Base-by-base conservation (phyloP, 306 rosid genomes). In the Dryas alaskensis region DNA sequence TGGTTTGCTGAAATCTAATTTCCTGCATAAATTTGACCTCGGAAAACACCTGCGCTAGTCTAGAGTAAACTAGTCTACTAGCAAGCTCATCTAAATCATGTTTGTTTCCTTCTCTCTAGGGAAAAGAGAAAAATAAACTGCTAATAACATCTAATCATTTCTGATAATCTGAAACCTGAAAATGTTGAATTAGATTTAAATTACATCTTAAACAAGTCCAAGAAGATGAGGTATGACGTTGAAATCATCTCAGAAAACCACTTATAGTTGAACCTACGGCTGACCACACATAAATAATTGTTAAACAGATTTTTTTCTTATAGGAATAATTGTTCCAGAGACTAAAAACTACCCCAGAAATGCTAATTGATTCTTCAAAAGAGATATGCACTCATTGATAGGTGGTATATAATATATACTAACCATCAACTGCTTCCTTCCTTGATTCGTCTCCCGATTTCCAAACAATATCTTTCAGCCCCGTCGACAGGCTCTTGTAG, bases 401-500 rank as follows among this genome's bases (percentile, higher is more conserved):
- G 14, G 8, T 40, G n/a, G 68, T 16, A 45, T 45, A 45, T 45
- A 4, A 42, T 10, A 83, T 84, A 52, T 55, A 86, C 95, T 81
- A 73, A 91, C 98, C 91, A 4, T 44, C 42, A 14, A 65, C 76
- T 60, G 81, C 90, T 80, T 84, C 92, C 61, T 84, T 86, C 68
- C 81, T 91, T 42, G 85, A 68, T 62, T 88, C 91, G 4, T 94
- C 97, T 39, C 65, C 81, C 0, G 92, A 80, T 82, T 77, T 89
- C 98, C 98, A 94, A 58, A 94, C 96, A 11, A 94, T 74, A 73
- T 94, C 98, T 75, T 91, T 89, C 84, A 94, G 88, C 67, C 97
- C 97, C 43, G 91, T 81, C 0, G 96, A 66, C 22, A 94, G 84
- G 71, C 75, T 88, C 67, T 88, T 89, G 87, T 91, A 94, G 84